Conservation (phyloP, 2,329 filamentous ascomycete species). For the Sodiomyces alkalinus region DNA sequence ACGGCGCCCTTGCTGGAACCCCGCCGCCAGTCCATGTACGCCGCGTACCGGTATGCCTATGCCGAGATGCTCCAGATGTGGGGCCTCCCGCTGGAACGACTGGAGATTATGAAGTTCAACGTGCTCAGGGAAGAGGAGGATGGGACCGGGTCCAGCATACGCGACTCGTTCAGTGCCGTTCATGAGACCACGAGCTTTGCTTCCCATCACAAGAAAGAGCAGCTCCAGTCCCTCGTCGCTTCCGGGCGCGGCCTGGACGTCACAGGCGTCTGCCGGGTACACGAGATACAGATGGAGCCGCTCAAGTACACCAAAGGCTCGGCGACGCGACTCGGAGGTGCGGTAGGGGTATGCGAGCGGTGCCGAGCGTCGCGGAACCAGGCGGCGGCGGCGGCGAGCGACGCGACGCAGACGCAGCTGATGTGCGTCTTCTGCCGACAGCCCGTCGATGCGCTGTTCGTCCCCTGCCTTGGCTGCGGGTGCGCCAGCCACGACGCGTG, state of each 20-base stretch:
- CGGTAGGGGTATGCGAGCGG: conserved; percentile 32
- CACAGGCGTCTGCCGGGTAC: conserved; percentile 45
- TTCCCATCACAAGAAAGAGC: conserved; percentile 28
- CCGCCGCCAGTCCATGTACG: conserved; percentile 30
- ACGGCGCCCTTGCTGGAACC: conserved; percentile 41
- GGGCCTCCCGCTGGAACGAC: conserved; percentile 43
- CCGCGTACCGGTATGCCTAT: conserved; percentile 49
- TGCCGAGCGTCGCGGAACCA: too few relatives aligned
- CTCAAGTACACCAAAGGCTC: conserved; percentile 28
- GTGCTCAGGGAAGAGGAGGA: conserved; percentile 34
- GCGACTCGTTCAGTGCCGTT: conserved; percentile 20
- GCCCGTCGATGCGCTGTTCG: conserved; percentile 42
- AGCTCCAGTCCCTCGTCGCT: conserved; percentile 31
- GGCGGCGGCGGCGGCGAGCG: too few relatives aligned
- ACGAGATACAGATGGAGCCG: conserved; percentile 47
- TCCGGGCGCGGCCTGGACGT: conserved; percentile 45
- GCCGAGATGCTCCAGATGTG: conserved; percentile 56
- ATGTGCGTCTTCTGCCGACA: conserved; percentile 48
- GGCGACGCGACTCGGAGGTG: conserved; percentile 24
- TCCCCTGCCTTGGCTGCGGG: conserved; percentile 46
- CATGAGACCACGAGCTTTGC: conserved; percentile 15
- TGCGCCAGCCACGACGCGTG: conserved; percentile 46
- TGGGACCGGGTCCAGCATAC: conserved; percentile 14
- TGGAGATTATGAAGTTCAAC: conserved; percentile 58
- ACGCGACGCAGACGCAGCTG: conserved; percentile 38